A percentile compares a stretch with the other conserved stretches of the same genome.
These are phyloP conservation scores for Celoporthe dispersa DNA, from an alignment of 2,329 filamentous ascomycete genomes.

Conservation along the genomic window DNA sequence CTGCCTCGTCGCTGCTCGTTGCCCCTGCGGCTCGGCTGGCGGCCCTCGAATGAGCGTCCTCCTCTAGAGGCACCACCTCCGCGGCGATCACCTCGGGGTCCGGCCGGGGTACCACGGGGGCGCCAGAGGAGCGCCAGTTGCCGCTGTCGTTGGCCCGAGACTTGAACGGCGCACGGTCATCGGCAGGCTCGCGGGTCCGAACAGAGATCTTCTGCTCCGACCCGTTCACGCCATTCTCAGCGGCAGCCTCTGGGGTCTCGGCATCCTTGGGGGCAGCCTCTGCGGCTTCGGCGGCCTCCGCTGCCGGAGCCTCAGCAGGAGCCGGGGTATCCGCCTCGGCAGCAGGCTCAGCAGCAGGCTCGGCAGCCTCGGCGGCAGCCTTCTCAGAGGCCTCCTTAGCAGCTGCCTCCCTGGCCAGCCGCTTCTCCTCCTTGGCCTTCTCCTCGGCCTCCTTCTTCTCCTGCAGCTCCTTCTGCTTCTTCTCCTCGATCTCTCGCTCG, in stretches of 20 bases:
- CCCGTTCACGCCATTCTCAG: slow-evolving; percentile 40
- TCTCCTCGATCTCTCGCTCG: slow-evolving; percentile 90
- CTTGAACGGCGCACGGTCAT: slow-evolving; percentile 50
- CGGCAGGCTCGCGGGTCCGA: slow-evolving; percentile 38
- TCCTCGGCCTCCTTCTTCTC: slow-evolving; percentile 89
- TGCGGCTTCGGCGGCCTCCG: slow-evolving; percentile 33
- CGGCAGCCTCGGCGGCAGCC: slow-evolving; percentile 42
- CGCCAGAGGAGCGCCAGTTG: slow-evolving; percentile 62
- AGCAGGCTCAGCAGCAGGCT: slow-evolving; percentile 37
- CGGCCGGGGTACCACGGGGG: slow-evolving; percentile 51
- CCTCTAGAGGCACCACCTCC: slow-evolving; percentile 46
- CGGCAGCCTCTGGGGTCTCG: slow-evolving; percentile 34
- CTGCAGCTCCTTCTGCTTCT: slow-evolving; percentile 71
- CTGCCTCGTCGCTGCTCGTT: slow-evolving; percentile 39
- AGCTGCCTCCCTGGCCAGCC: slow-evolving; percentile 68
- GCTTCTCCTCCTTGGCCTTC: slow-evolving; percentile 77
- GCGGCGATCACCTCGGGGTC: slow-evolving; percentile 46
- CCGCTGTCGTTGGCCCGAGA: slow-evolving; percentile 61
- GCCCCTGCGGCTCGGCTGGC: slow-evolving; percentile 40
- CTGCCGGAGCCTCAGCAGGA: slow-evolving; percentile 8
- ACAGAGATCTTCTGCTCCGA: slow-evolving; percentile 54
- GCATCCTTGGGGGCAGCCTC: slow-evolving; percentile 26
- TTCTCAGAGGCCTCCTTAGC: slow-evolving; percentile 61
- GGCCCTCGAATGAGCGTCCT: slow-evolving; percentile 50
- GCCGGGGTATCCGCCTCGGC: slow-evolving; percentile 33